Evolutionary conservation across 2,329 filamentous ascomycete species (phyloP), one percentile per base, ranked within the genome.

Genomic region (Harringtonia lauricola): DNA sequence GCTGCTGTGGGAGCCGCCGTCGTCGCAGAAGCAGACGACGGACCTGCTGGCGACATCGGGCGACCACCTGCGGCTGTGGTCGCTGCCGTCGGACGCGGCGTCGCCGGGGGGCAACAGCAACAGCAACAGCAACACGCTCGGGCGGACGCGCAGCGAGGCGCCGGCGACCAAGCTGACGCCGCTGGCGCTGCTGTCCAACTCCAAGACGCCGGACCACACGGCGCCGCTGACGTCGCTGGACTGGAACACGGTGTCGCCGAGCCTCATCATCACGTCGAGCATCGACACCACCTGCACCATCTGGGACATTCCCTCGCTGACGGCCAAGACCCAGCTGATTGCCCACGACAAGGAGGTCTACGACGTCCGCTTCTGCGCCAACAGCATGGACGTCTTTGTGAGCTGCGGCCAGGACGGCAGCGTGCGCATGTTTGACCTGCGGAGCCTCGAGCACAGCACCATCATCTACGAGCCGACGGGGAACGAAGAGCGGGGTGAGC

Each of bases 261-360:
- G 90, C 60, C 71, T 98, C 43, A 98, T 98, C 58, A 98, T 98
- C 57, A 98, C 92, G 1, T 95, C 89, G 4, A 96, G 89, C 61
- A 98, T 98, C 57, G 92, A 98, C 59, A 98, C 92, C 2, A 98
- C 92, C 7, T 98, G 92, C 65, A 98, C 92, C 5, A 98, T 98
- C 52, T 98, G 92, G 92, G 92, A 98, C 61, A 98, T 98, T 44
- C 92, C 92, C 4, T 95, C 92, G 1, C 71, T 98, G 49, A 98
- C 92, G 1, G 92, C 92, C 42, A 98, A 98, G 66, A 98, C 92
- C 2, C 92, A 98, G 61, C 71, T 98, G 37, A 98, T 98, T 63
- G 92, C 92, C 18, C 92, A 98, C 61, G 92, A 98, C 66, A 96
- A 96, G 64, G 92, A 98, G 64, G 92, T 98, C 7, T 98, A 95